Percentiles rank a stretch among this genome's conserved stretches.
Conservation (phyloP, 108 stramenopile genomes). For the Cyclostephanos invisitatus region DNA sequence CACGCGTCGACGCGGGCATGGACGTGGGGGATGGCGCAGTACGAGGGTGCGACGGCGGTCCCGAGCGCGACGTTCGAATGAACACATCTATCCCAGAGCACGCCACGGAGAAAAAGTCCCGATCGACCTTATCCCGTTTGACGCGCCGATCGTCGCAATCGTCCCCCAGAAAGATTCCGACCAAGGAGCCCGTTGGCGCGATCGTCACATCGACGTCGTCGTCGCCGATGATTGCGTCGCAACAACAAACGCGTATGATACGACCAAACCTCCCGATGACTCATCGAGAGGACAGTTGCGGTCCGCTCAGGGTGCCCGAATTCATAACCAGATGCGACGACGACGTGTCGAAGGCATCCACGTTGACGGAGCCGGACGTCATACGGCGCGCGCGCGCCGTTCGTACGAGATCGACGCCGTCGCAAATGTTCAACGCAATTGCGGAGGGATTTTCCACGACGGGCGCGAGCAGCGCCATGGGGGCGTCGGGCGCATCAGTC, state of each 20-base stretch:
- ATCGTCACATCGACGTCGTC: not conserved
- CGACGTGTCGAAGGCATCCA: constrained; percentile 19
- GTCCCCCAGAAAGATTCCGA: not conserved
- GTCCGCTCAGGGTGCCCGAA: constrained; percentile 1
- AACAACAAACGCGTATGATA: not conserved
- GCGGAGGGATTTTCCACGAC: not conserved
- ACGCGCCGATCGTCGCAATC: not conserved
- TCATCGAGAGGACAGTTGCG: not conserved
- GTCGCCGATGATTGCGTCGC: not conserved
- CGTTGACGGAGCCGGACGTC: constrained; percentile 29
- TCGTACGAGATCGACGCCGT: not conserved
- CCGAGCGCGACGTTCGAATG: not conserved
- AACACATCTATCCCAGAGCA: not conserved
- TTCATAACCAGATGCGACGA: constrained; percentile 19
- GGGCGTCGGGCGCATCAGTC: not conserved
- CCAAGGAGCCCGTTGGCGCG: not conserved
- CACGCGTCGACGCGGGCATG: not conserved
- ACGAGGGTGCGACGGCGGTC: too few species aligned
- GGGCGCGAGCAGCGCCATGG: not conserved
- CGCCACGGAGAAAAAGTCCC: constrained; percentile 4
- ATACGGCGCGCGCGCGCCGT: not conserved
- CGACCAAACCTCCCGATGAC: not conserved
- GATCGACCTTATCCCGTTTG: not conserved
- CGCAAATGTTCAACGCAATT: not conserved
- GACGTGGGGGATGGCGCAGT: not conserved